Conservation (phyloP, 208 protist species). For the Trypanosomatidae sp. region DNA sequence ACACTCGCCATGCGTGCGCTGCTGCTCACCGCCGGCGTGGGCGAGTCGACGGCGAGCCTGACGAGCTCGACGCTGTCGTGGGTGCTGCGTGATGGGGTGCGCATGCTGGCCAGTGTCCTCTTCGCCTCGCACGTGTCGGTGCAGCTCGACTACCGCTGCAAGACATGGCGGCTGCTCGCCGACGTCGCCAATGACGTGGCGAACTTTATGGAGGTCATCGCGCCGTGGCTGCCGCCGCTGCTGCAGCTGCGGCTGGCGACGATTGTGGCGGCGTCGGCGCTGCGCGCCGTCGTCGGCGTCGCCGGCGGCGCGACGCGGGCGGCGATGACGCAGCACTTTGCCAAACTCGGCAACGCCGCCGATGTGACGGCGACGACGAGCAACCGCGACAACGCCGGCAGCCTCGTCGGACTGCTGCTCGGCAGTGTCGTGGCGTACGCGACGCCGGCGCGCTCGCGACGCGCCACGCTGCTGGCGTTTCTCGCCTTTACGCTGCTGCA, state of each 20-base stretch:
- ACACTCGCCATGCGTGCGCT: conserved; percentile 36
- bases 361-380: conserved; percentile 34
- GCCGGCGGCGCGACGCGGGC: conserved; percentile 17
- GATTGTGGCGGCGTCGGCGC: conserved; percentile 10
- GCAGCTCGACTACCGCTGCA: conserved; percentile 28
- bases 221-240: conserved; percentile 10
- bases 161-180: conserved; percentile 42
- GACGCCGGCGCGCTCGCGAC: conserved; percentile 11
- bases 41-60: conserved; percentile 15
- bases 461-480: conserved; percentile 13
- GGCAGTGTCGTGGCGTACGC: conserved; percentile 12
- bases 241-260: conserved; percentile 10
- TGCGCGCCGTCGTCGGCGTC: conserved; percentile 30
- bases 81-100: conserved; percentile 38
- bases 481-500: conserved; percentile 15
- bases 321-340: conserved; percentile 44
- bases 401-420: conserved; percentile 22
- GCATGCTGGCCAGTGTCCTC: conserved; percentile 24
- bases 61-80: conserved; percentile 31
- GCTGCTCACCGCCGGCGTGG: conserved; percentile 32
- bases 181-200: conserved; percentile 38
- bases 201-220: conserved; percentile 21
- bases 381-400: conserved; percentile 27
- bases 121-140: conserved; percentile 20
- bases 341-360: conserved; percentile 26